Percentiles rank a stretch among this genome's conserved stretches.
These are phyloP conservation scores for Aspergillus latus DNA, from an alignment of 2,329 filamentous ascomycete species.

Conservation along the genomic window DNA sequence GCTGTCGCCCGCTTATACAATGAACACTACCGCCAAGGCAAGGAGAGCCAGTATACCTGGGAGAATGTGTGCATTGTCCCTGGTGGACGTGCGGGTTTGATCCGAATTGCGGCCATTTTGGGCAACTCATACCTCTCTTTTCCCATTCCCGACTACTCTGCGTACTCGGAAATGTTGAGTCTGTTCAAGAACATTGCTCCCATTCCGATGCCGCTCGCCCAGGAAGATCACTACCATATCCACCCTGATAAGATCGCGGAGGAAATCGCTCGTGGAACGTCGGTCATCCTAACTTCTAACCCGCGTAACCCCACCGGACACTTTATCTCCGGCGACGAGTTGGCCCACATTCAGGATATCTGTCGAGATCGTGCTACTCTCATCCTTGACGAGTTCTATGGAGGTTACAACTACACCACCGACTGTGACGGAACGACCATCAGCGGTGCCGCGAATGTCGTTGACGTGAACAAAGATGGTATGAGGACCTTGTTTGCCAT, in stretches of 20 bases:
- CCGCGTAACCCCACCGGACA: slow-evolving; percentile 91
- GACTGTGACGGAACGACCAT: slow-evolving; percentile 89
- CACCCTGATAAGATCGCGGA: slow-evolving; percentile 90
- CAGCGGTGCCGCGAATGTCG: slow-evolving; percentile 82
- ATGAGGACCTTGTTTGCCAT: slow-evolving; percentile 12
- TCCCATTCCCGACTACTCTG: slow-evolving; percentile 93
- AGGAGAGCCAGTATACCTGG: slow-evolving; percentile 88
- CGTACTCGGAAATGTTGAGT: slow-evolving; percentile 96
- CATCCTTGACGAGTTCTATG: slow-evolving; percentile 96
- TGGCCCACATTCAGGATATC: slow-evolving; percentile 88
- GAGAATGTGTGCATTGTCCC: slow-evolving; percentile 98
- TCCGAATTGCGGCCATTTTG: slow-evolving; percentile 89
- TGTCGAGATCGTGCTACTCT: slow-evolving; percentile 87
- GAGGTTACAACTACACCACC: slow-evolving; percentile 91
- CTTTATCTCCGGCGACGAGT: slow-evolving; percentile 78
- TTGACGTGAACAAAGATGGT: slow-evolving; percentile 79
- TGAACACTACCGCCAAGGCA: slow-evolving; percentile 82
- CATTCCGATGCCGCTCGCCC: slow-evolving; percentile 79
- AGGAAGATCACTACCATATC: slow-evolving; percentile 88
- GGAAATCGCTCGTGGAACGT: slow-evolving; percentile 81
- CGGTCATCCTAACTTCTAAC: slow-evolving; percentile 91
- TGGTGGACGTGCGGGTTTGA: slow-evolving; percentile 86
- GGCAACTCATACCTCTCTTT: slow-evolving; percentile 91
- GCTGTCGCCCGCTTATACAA: slow-evolving; percentile 94
- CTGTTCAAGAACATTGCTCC: slow-evolving; percentile 92